Evolutionary conservation across 2,329 filamentous ascomycete genomes (phyloP), one percentile per base, ranked within the genome.

Genomic region (Diaporthe sp.): DNA sequence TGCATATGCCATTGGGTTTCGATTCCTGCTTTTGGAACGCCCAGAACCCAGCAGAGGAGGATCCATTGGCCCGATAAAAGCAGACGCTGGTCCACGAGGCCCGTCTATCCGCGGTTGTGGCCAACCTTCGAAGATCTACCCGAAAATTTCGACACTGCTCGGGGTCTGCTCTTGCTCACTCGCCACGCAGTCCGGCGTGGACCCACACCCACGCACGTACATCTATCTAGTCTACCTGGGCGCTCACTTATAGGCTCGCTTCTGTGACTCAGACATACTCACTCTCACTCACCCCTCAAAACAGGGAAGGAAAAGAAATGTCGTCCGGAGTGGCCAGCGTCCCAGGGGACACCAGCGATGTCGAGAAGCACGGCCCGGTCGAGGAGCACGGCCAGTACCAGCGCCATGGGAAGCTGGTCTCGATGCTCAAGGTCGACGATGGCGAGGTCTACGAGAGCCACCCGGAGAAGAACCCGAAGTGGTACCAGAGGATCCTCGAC

Each of bases 401-500:
- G 34, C 70, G 49, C 39, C 76, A 79, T 44, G 76, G 78, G 28
- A 79, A 79, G 19, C 55, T 82, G 7, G 77, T 75, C 28, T 79
- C 79, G 55, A 75, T 82, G 39, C 76, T 83, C 53, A 70, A 75
- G 31, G 79, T 81, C 28, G 79, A 83, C 61, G 82, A 84, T 17
- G 82, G 82, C 37, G 81, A 84, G 49, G 81, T 82, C 28, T 82
- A 84, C 71, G 80, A 83, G 44, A 76, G 77, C 17, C 76, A 81
- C 25, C 76, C 79, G 5, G 80, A 82, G 72, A 79, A 78, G 34
- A 80, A 82, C n/a, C 80, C 82, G 13, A 83, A 71, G 65, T 88
- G 86, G 86, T 87, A 87, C 76, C 84, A 84, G 76, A 79, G 80
- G 57, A 79, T 88, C 25, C 79, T 88, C 28, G 84, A 87, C 49